Percentiles rank a stretch among this genome's conserved stretches.
These are phyloP conservation scores for Peniophora sp. DNA, from an alignment of 1,284 basidiomycete genomes.

Conservation along the genomic window DNA sequence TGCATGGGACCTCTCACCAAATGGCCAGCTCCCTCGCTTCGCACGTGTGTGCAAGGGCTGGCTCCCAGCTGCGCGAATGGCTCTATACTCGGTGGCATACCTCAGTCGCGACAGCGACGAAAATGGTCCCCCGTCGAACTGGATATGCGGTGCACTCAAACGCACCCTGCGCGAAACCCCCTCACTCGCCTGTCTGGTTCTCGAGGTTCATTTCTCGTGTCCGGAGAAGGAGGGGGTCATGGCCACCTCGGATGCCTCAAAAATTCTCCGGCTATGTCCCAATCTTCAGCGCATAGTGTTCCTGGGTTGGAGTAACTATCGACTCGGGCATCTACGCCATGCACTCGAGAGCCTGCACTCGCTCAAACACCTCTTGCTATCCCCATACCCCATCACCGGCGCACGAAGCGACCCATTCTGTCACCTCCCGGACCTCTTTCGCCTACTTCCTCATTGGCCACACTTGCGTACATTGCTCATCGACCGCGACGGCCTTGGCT, in stretches of 20 bases:
- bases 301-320: neutral
- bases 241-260: neutral
- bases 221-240: too few species aligned
- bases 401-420: neutral
- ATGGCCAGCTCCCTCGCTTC: neutral
- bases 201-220: neutral
- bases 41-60: neutral
- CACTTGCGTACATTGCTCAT: neutral
- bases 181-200: neutral
- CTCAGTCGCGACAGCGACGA: neutral
- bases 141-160: neutral
- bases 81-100: neutral
- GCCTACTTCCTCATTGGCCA: neutral
- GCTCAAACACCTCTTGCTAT: neutral
- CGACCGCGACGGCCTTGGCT: neutral
- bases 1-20: neutral
- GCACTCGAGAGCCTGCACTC: neutral
- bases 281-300: neutral
- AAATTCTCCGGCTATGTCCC: neutral
- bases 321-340: neutral
- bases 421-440: neutral
- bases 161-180: neutral
- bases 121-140: neutral
- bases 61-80: neutral
- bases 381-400: neutral